phyloP scores from a whole-genome alignment of 129 eudicot species.

The Smallanthus sonchifolius region DNA sequence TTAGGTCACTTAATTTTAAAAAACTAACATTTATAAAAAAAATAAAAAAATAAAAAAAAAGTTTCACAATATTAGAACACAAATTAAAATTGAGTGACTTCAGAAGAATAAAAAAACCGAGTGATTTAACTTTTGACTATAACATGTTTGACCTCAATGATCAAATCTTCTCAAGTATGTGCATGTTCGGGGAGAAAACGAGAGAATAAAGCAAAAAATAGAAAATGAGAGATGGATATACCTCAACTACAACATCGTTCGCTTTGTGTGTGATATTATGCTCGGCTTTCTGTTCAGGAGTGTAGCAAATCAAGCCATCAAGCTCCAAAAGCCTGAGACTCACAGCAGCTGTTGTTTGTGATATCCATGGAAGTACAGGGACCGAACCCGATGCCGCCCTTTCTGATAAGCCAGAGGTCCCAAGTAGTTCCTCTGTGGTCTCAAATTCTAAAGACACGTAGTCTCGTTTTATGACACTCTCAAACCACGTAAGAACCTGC shows the following conservation, averaged over 20 bases:
- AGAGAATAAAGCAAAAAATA: neutral
- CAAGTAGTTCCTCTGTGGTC: constrained; percentile 70
- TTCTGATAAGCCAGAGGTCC: constrained; percentile 38
- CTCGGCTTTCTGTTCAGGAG: constrained; percentile 52
- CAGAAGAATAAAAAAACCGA: too few relatives aligned
- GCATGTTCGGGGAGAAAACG: neutral
- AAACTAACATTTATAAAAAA: too few relatives aligned
- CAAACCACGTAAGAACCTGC: constrained; percentile 72
- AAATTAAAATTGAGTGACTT: too few relatives aligned
- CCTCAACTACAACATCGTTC: constrained; percentile 45
- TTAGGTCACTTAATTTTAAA: too few relatives aligned
- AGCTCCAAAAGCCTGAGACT: constrained; percentile 84
- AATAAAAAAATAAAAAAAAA: too few relatives aligned
- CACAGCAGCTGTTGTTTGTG: constrained; percentile 83
- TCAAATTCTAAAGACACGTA: constrained; percentile 52
- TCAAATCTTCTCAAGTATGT: neutral
- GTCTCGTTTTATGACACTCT: constrained; percentile 65
- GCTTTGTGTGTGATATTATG: constrained; percentile 27
- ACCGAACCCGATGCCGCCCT: constrained; percentile 18
- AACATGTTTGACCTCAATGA: too few relatives aligned
- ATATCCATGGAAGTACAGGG: constrained; percentile 86
- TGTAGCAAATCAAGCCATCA: constrained; percentile 62
- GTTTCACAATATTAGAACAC: too few relatives aligned
- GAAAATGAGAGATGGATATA: constrained; percentile 9
- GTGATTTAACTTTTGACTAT: too few relatives aligned